Evolutionary conservation across 1,284 basidiomycete genomes (phyloP).

Genomic region (Sphaerobolus stellatus): DNA sequence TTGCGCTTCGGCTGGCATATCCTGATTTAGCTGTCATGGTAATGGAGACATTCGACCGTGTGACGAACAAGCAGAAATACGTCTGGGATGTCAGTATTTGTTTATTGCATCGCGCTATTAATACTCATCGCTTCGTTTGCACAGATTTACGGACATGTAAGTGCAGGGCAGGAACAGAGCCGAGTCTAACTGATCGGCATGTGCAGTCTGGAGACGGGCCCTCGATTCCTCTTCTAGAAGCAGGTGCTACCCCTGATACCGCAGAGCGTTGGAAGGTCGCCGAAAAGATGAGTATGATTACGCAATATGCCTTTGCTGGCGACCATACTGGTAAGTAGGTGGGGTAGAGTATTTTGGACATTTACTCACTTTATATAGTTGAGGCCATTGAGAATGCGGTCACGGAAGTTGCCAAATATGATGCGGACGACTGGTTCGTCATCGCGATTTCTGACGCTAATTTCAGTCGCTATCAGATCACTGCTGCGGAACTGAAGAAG

Average conservation of each 20-base stretch:
- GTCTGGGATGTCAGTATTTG: slow-evolving; percentile 62
- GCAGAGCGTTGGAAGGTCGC: slow-evolving; percentile 62
- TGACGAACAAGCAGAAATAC: slow-evolving; percentile 65
- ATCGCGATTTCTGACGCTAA: slow-evolving; percentile 70
- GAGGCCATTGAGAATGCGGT: slow-evolving; percentile 64
- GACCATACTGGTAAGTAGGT: slow-evolving; percentile 55
- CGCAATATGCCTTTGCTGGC: slow-evolving; percentile 66
- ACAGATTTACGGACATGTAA: slow-evolving; percentile 64
- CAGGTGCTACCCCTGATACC: slow-evolving; percentile 49
- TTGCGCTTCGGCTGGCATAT: too few relatives aligned
- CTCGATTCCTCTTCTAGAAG: slow-evolving; percentile 51
- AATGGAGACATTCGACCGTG: slow-evolving; percentile 64
- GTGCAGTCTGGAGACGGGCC: slow-evolving; percentile 61
- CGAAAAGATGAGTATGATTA: slow-evolving; percentile 66
- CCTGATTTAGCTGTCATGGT: slow-evolving; percentile 55
- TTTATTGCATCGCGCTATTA: neutral
- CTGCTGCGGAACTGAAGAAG: slow-evolving; percentile 54
- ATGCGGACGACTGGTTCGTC: slow-evolving; percentile 69
- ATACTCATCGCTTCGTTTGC: neutral
- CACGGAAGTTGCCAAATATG: slow-evolving; percentile 56
- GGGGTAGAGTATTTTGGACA: neutral
- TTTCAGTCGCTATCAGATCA: slow-evolving; percentile 61
- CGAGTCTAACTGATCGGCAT: neutral
- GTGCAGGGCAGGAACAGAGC: slow-evolving; percentile 20
- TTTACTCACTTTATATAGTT: slow-evolving; percentile 36